phyloP scores from a whole-genome alignment of 2,329 filamentous ascomycete genomes.

The Eutypa lata region DNA sequence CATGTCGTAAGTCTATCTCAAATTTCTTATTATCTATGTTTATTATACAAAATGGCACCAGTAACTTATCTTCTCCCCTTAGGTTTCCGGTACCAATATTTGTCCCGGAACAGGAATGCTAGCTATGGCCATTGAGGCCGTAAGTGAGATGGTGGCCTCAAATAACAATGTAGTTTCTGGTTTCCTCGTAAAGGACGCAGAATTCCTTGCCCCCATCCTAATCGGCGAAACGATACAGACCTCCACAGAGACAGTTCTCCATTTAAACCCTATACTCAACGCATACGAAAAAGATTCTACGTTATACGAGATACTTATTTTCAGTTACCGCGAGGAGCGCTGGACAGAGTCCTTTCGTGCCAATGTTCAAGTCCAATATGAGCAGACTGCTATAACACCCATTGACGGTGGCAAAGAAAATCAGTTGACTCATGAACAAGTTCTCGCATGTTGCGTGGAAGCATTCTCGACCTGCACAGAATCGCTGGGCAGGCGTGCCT shows the following conservation, averaged over 20 bases:
- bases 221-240: neutral
- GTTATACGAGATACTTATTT: no score
- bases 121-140: constrained; percentile 1
- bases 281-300: no score
- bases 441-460: no score
- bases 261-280: no score
- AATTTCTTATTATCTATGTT: neutral
- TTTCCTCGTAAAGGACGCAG: neutral
- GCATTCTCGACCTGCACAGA: no score
- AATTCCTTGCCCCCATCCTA: neutral
- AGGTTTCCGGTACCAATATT: neutral
- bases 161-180: neutral
- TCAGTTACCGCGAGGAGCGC: no score
- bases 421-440: no score
- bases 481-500: neutral
- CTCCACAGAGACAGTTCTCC: neutral
- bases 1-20: constrained; percentile 1
- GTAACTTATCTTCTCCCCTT: neutral
- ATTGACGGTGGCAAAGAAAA: no score
- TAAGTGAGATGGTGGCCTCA: neutral
- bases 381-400: no score
- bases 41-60: neutral
- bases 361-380: no score
- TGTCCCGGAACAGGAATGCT: neutral
- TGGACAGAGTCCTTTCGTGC: no score